Conservation (phyloP, 2,329 filamentous ascomycete genomes). For the Basipetospora sp. region DNA sequence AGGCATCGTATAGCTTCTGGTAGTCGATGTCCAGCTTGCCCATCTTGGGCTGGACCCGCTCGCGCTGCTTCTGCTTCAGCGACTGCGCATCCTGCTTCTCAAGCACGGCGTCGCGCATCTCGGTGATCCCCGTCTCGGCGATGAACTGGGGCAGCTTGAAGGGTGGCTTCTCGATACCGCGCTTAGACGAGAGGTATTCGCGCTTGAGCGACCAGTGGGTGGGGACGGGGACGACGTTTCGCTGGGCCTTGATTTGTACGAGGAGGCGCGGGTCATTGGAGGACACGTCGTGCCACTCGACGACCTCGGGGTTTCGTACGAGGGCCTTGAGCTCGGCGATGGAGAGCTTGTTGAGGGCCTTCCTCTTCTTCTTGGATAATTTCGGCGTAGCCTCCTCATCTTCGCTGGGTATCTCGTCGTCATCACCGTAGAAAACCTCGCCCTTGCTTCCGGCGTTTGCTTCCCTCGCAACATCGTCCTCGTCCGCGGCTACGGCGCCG, state of each 20-base stretch:
- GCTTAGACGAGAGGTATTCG: slow-evolving; percentile 91
- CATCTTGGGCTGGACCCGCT: slow-evolving; percentile 88
- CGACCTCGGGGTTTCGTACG: slow-evolving; percentile 79
- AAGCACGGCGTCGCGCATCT: slow-evolving; percentile 92
- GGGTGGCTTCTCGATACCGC: slow-evolving; percentile 87
- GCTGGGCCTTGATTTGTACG: slow-evolving; percentile 85
- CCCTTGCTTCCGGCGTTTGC: slow-evolving; percentile 61
- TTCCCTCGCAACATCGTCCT: slow-evolving; percentile 50
- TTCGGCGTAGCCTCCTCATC: slow-evolving; percentile 59
- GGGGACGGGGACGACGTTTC: slow-evolving; percentile 90
- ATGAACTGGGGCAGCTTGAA: slow-evolving; percentile 94
- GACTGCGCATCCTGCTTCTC: slow-evolving; percentile 89
- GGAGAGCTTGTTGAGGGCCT: slow-evolving; percentile 79
- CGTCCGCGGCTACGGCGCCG: slow-evolving; percentile 47
- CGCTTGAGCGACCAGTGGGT: slow-evolving; percentile 90
- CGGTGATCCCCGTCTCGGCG: slow-evolving; percentile 87
- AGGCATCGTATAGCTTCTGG: slow-evolving; percentile 93
- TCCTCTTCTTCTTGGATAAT: slow-evolving; percentile 87
- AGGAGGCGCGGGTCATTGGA: slow-evolving; percentile 78
- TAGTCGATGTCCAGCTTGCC: slow-evolving; percentile 97
- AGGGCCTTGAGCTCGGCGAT: slow-evolving; percentile 90
- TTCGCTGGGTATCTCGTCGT: slow-evolving; percentile 74
- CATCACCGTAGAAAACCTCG: slow-evolving; percentile 68
- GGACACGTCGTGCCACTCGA: slow-evolving; percentile 94
- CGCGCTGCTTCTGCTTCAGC: slow-evolving; percentile 88